phyloP scores from a whole-genome alignment of 345 rosid genomes.

The Gossypium australe region DNA sequence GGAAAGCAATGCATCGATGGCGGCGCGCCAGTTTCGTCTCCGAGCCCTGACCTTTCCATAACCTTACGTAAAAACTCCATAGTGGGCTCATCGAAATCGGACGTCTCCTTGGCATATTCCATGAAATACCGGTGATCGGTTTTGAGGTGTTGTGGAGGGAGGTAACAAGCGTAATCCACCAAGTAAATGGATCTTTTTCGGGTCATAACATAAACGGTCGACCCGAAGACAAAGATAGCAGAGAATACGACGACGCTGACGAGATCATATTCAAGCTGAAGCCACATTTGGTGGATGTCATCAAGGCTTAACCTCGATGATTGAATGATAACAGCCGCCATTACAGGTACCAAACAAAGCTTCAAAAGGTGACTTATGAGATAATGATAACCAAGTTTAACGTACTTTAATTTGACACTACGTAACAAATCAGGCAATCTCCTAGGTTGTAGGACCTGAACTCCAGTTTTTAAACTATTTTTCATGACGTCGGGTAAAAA shows the following conservation, averaged over 20 bases:
- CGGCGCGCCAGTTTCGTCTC: not conserved
- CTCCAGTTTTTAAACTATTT: not conserved
- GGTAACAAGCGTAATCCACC: constrained; percentile 1
- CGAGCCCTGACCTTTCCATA: not conserved
- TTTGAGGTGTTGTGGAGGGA: not conserved
- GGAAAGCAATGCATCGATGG: not conserved
- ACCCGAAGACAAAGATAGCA: not conserved
- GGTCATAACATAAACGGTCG: not conserved
- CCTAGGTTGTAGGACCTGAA: not conserved
- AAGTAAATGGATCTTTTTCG: not conserved
- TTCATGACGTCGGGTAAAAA: not conserved
- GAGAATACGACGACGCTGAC: not conserved
- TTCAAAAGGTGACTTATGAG: not conserved
- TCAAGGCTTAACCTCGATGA: not conserved
- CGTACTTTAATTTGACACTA: not conserved
- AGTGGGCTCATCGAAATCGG: not conserved
- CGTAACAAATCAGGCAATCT: not conserved
- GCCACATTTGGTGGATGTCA: not conserved
- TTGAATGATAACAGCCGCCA: not conserved
- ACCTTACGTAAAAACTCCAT: not conserved
- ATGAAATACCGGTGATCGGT: not conserved
- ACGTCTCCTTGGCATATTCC: not conserved
- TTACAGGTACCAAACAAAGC: not conserved
- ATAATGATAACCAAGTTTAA: not conserved
- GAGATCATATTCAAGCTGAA: not conserved